These are phyloP conservation scores for Venturiaceae sp. DNA, from an alignment of 2,329 filamentous ascomycete species.

Conservation along the genomic window DNA sequence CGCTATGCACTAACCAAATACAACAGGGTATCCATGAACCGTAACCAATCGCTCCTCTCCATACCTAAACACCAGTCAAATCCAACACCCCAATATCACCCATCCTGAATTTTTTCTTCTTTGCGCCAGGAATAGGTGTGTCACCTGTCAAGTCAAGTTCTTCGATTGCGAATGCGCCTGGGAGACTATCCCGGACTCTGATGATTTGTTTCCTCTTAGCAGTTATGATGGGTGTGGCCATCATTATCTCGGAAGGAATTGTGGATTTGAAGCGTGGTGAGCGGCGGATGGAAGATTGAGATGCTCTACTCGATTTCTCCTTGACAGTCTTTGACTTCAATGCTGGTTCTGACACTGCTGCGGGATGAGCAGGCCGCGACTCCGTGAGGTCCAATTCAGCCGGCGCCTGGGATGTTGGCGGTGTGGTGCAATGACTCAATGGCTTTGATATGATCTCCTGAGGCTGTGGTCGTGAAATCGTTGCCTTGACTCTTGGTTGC, in stretches of 20 bases:
- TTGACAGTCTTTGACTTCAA: background rate
- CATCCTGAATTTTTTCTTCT: background rate
- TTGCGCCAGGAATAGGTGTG: too few species aligned
- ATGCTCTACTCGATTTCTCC: background rate
- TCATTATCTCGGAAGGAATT: background rate
- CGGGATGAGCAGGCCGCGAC: background rate
- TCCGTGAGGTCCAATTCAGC: background rate
- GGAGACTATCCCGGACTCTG: constrained; percentile 4
- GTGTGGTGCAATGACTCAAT: background rate
- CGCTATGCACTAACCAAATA: background rate
- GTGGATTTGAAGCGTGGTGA: background rate
- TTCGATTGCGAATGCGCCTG: constrained; percentile 6
- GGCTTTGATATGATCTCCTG: background rate
- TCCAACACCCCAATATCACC: constrained; percentile 5
- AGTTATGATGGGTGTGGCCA: background rate
- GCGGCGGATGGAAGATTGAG: background rate
- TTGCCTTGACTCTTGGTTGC: background rate
- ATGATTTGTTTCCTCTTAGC: constrained; percentile 5
- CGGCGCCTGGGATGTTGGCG: background rate
- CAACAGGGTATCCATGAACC: background rate
- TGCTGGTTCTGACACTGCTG: background rate
- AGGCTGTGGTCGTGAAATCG: background rate
- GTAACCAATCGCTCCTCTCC: too few species aligned
- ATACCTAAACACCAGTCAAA: constrained; percentile 3
- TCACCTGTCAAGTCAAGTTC: constrained; percentile 1